Evolutionary conservation across 2,329 filamentous ascomycete species (phyloP).

Genomic region (Acrocalymma vagum): DNA sequence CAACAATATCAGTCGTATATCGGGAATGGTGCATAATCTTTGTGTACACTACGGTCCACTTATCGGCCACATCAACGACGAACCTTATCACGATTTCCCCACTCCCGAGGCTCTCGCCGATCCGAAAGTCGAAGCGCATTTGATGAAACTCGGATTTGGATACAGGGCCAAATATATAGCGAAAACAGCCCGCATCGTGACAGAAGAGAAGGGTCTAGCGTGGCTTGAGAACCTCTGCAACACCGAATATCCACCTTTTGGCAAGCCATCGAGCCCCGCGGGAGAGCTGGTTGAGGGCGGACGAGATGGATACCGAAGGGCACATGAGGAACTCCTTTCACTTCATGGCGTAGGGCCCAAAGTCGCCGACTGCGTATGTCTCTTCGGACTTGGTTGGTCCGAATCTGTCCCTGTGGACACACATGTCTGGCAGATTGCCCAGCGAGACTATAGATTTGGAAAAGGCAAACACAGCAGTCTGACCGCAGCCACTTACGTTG

Average conservation of each 20-base stretch:
- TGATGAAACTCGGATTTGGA: conserved; percentile 88
- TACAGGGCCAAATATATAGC: conserved; percentile 94
- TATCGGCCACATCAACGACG: conserved; percentile 73
- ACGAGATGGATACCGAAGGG: conserved; percentile 75
- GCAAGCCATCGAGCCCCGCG: conserved; percentile 52
- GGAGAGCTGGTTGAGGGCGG: conserved; percentile 60
- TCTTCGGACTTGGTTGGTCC: conserved; percentile 96
- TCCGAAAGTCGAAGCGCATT: conserved; percentile 77
- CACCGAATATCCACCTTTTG: conserved; percentile 72
- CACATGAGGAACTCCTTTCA: conserved; percentile 80
- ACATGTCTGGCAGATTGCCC: conserved; percentile 97
- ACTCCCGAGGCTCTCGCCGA: conserved; percentile 75
- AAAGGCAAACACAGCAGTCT: conserved; percentile 84
- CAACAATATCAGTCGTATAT: conserved; percentile 95
- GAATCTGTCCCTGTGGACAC: conserved; percentile 97
- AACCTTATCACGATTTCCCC: conserved; percentile 88
- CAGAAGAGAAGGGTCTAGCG: conserved; percentile 68
- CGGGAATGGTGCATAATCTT: conserved; percentile 94
- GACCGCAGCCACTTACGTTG: conserved; percentile 87
- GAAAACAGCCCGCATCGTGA: conserved; percentile 80
- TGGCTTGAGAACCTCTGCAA: conserved; percentile 86
- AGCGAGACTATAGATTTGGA: conserved; percentile 93
- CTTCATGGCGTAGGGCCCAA: conserved; percentile 94
- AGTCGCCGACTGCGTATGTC: conserved; percentile 93
- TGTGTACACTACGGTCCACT: conserved; percentile 85